Evolutionary conservation across 176 grass and related monocot genomes (phyloP), one percentile per base, ranked within the genome.

Genomic region (Oryza brachyantha): DNA sequence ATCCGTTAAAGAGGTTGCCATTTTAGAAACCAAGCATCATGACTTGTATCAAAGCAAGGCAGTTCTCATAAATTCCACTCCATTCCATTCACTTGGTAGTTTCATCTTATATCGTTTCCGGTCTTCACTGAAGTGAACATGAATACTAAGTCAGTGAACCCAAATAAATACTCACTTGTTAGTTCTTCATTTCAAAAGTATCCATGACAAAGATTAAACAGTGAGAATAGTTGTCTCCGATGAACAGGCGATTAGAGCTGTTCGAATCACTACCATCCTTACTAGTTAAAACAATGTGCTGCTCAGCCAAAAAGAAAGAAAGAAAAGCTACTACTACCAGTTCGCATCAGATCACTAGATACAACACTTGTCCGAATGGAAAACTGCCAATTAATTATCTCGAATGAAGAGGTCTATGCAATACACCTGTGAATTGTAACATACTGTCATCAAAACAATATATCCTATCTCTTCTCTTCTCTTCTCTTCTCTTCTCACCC

Each of bases 1-100:
- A n/a, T n/a, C n/a, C n/a, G n/a, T n/a, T n/a, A n/a, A n/a, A n/a
- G n/a, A n/a, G n/a, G n/a, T n/a, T n/a, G n/a, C n/a, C n/a, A n/a
- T n/a, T 29, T 55, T 59, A 50, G 83, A 78, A 46, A 78, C 77
- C 60, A 59, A 68, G 61, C 14, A 14, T 19, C 13, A 66, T 29
- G 32, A 21, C 29, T 65, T 50, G 46, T 50, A 21, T 50, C 17
- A 8, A 21, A 35, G 6, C 29, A 36, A 6, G 7, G 62, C 36
- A 3, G 19, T 8, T 36, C 17, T 2, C 48, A 52, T 21, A n/a
- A 21, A 21, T 52, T 52, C 48, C 48, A n/a, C n/a, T 52, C 48
- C 48, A n/a, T 52, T 52, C 48, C 14, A 8, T 52, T 52, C 48
- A 4, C 48, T 21, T 21, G 17, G 46, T 52, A 21, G 46, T 52